phyloP scores from a whole-genome alignment of 2,329 filamentous ascomycete species.

The Trichoderma brevicompactum region DNA sequence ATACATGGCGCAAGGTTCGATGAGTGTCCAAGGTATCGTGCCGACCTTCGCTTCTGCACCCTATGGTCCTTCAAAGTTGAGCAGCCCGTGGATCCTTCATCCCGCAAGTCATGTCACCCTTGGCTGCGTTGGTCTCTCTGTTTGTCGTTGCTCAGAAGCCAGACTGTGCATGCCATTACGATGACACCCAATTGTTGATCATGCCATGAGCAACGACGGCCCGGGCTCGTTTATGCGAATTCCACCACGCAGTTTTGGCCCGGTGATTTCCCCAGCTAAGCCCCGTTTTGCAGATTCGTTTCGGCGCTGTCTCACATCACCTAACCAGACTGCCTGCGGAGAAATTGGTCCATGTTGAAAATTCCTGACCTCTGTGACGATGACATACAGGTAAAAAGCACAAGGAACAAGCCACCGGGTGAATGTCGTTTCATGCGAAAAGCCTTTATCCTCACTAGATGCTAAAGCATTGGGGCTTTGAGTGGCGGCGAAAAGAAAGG shows the following conservation, averaged over 20 bases:
- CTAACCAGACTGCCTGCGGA: not conserved
- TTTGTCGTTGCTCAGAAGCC: not conserved
- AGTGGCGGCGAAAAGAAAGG: not conserved
- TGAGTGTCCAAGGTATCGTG: not conserved
- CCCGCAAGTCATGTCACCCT: not conserved
- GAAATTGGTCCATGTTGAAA: not conserved
- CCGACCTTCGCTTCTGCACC: slow-evolving; percentile 13
- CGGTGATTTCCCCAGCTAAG: not conserved
- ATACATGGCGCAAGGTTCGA: not conserved
- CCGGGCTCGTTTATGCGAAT: not conserved
- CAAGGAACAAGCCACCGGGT: not conserved
- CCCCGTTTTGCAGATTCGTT: not conserved
- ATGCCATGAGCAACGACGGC: slow-evolving; percentile 3
- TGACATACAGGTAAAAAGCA: not conserved
- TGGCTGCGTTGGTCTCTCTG: not conserved
- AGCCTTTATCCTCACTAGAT: not conserved
- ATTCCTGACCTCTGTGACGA: not conserved
- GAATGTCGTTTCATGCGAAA: slow-evolving; percentile 1
- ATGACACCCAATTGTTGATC: not conserved
- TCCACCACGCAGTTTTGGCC: not conserved
- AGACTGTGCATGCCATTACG: slow-evolving; percentile 9
- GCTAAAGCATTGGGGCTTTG: not conserved
- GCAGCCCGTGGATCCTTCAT: not conserved
- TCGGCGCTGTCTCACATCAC: not conserved
- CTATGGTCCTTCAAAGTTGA: not conserved